Base-by-base conservation (phyloP, 1,139 yeast genomes). In the Hansenula lynferdii region DNA sequence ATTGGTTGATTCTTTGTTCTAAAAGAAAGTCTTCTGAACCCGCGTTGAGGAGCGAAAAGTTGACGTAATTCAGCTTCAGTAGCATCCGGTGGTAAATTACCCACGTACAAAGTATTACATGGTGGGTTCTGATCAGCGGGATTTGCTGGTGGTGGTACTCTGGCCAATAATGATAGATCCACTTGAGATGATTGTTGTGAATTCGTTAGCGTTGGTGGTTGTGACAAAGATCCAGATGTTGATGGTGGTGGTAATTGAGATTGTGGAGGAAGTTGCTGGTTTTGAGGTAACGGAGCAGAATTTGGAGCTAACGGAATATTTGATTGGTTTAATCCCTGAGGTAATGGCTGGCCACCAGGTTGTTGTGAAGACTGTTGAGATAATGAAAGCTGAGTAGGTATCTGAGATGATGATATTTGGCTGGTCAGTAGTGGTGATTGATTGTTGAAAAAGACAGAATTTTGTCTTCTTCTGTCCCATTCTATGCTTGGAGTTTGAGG, bases 61-160 rank as follows among this genome's bases (percentile, higher is more conserved):
- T 86, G 81, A 50, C 96, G 79, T 49, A 92, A 74, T 61, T 92
- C 98, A 43, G 85, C 85, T 58, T 92, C 98, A 4, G 95, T 82
- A 4, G 97, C 95, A 67, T 92, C 97, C 10, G 96, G 96, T 4
- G 98, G 98, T 53, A 92, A 72, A 59, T 92, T 92, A 18, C 98
- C 98, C 37, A 92, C 98, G 54, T 92, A 92, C 42, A 92, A 69
- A 0, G 98, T 92, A 60, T 92, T 92, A 66, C 98, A 92, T 8
- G 98, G 98, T 9, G 98, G 98, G 56, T 92, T 92, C 64, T 92
- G 98, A 62, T 92, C 98, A 3, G 98, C 98, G 1, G 98, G 98
- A 54, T 92, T 92, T 3, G 96, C 96, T 5, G 97, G 97, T 2
- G 97, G 96, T 27, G 96, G 90, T 19, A 90, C 87, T 45, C 86